Base-by-base conservation (phyloP, 2,329 filamentous ascomycete genomes). In the Pseudogymnoascus sp. region DNA sequence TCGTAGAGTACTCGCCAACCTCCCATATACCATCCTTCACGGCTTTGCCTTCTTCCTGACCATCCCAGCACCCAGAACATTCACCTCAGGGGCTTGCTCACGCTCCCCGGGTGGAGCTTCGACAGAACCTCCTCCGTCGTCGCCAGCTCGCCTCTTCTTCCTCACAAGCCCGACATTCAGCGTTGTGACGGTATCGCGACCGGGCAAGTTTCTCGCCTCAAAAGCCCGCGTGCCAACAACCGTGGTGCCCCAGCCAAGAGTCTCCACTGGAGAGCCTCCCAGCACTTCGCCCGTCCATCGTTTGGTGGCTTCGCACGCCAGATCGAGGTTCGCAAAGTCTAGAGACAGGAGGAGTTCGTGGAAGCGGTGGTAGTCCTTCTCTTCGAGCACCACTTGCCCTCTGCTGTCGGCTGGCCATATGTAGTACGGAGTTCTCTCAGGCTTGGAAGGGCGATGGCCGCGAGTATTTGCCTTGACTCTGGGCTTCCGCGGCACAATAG, bases 281-380 rank as follows among this genome's bases (percentile, higher is more conserved):
- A 79, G 80, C 1, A 86, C 82, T 67, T 92, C 88, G 12, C 78
- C 78, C 41, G 84, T 77, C 88, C 89, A 94, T 59, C 86, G 82
- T 58, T 72, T 74, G 2, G 88, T 89, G 67, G 87, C 90, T 30
- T 77, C 76, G 1, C 74, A 75, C 0, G 86, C 84, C 55, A 86
- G 80, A 9, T 82, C 80, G 3, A 84, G 71, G 7, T 80, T 86
- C 1, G 82, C 78, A 71, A 94, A 94, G 70, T 91, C 88, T 0
- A 91, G 80, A 61, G 86, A 82, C 4, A 92, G 77, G 0, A 94
- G 76, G 8, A 90, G 73, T 65, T 90, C 88, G 18, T 83, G 77
- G 7, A 84, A 81, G 9, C 86, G 81, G 63, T 84, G 83, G 72
- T 90, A 91, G 56, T 80, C 78, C 23, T 76, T 74, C 19, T 86